Evolutionary conservation across 768 basidiomycete genomes (phyloP).

Genomic region (Tricholoma saponaceum): DNA sequence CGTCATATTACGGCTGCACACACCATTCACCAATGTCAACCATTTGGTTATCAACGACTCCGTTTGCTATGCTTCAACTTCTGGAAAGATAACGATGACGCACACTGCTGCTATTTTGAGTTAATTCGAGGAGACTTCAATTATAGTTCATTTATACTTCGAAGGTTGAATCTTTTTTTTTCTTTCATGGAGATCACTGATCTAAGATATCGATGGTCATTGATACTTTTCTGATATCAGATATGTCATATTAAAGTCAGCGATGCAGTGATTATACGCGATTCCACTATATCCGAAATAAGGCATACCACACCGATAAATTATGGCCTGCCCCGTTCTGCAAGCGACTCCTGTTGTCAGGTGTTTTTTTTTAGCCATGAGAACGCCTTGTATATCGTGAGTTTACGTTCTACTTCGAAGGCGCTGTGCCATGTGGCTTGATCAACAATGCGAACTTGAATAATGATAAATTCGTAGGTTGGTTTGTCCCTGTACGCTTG

Average conservation of each 20-base stretch:
- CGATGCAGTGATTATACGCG: constrained; percentile 21
- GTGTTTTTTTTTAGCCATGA: constrained; percentile 31
- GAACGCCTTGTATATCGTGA: constrained; percentile 23
- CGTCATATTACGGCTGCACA: no score
- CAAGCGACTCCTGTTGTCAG: constrained; percentile 31
- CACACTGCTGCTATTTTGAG: constrained; percentile 4
- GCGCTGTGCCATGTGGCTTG: constrained; percentile 40
- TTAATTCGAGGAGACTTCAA: no score
- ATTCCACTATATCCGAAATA: constrained; percentile 15
- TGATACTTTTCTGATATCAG: constrained; percentile 11
- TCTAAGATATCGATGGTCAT: constrained; percentile 33
- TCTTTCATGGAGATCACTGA: constrained; percentile 31
- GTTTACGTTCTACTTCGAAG: constrained; percentile 40
- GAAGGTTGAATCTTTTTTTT: constrained; percentile 13
- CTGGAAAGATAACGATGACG: background rate
- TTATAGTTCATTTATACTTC: constrained; percentile 27
- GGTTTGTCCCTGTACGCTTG: constrained; percentile 23
- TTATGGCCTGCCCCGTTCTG: constrained; percentile 32
- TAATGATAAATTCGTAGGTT: constrained; percentile 37
- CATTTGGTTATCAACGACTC: background rate
- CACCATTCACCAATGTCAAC: no score
- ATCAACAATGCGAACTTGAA: constrained; percentile 58
- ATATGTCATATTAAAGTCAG: constrained; percentile 31
- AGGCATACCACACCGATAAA: constrained; percentile 18
- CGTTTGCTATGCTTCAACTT: background rate